A percentile compares a stretch with the other conserved stretches of the same genome.
Evolutionary conservation across 2,329 filamentous ascomycete genomes (phyloP).

Genomic region (Cladosporium velox): DNA sequence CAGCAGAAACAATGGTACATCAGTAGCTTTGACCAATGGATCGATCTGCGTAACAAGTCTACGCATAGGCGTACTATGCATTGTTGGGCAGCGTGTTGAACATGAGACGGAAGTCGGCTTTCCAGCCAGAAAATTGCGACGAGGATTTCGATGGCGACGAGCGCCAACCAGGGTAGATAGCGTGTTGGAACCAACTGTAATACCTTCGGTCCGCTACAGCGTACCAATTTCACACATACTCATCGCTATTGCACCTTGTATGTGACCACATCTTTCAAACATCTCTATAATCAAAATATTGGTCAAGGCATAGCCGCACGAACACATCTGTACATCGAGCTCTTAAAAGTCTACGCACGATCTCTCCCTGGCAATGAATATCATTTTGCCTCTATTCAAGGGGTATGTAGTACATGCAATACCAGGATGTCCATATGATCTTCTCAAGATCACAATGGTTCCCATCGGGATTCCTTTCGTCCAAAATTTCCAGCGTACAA

Average conservation of each 20-base stretch:
- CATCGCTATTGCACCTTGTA: not conserved
- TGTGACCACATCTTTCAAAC: not conserved
- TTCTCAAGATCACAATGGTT: no score
- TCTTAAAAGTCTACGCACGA: no score
- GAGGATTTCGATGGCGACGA: not conserved
- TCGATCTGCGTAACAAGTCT: not conserved
- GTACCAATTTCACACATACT: not conserved
- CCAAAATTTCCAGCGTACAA: no score
- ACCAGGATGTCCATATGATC: no score
- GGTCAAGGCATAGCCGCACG: no score
- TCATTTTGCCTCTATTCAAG: no score
- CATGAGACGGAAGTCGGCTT: not conserved
- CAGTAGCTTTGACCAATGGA: not conserved
- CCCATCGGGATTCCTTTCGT: no score
- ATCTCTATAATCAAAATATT: not conserved
- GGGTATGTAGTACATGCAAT: no score
- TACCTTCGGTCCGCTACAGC: not conserved
- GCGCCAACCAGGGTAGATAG: not conserved
- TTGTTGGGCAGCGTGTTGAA: not conserved
- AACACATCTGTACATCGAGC: no score
- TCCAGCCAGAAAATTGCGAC: not conserved
- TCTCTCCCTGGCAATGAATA: no score
- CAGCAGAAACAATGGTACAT: not conserved
- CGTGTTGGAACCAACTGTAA: not conserved
- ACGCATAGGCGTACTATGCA: not conserved